These are phyloP conservation scores for Termitomyces sp. DNA, from an alignment of 768 basidiomycete genomes.

Conservation along the genomic window DNA sequence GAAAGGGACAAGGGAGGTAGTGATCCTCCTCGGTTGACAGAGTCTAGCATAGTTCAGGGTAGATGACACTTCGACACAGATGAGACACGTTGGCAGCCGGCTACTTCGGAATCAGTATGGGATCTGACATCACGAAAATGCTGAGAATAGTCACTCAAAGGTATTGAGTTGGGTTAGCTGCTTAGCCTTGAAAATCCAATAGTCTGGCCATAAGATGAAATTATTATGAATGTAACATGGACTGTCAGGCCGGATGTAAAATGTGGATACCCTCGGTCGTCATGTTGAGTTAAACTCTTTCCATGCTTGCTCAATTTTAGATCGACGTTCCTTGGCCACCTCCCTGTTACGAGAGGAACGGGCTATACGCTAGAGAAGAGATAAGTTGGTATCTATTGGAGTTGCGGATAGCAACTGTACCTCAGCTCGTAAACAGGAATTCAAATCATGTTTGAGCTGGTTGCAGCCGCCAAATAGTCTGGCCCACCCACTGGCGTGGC, in stretches of 20 bases:
- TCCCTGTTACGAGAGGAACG: conserved; percentile 59
- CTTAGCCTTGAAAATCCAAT: background rate
- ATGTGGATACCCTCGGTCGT: background rate
- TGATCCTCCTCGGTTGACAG: conserved; percentile 11
- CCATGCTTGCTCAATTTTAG: conserved; percentile 54
- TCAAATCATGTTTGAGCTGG: conserved; percentile 58
- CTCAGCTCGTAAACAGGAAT: conserved; percentile 67
- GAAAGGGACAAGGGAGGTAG: conserved; percentile 14
- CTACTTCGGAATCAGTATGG: background rate
- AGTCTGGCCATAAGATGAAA: background rate
- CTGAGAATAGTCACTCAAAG: background rate
- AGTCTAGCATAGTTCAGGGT: background rate
- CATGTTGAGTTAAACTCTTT: conserved; percentile 49
- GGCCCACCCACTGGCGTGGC: conserved; percentile 60
- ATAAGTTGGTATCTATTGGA: background rate
- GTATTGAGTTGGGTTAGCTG: background rate
- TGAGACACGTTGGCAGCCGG: background rate
- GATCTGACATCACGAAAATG: background rate
- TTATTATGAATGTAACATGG: background rate
- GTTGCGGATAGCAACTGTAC: conserved; percentile 31
- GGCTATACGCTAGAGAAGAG: conserved; percentile 42
- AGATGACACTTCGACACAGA: background rate
- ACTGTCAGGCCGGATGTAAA: background rate
- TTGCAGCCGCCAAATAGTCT: conserved; percentile 71
- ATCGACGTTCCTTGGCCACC: conserved; percentile 49